These are phyloP conservation scores for Forsythia suspensa DNA, from an alignment of 257 asterid genomes.

Conservation along the genomic window DNA sequence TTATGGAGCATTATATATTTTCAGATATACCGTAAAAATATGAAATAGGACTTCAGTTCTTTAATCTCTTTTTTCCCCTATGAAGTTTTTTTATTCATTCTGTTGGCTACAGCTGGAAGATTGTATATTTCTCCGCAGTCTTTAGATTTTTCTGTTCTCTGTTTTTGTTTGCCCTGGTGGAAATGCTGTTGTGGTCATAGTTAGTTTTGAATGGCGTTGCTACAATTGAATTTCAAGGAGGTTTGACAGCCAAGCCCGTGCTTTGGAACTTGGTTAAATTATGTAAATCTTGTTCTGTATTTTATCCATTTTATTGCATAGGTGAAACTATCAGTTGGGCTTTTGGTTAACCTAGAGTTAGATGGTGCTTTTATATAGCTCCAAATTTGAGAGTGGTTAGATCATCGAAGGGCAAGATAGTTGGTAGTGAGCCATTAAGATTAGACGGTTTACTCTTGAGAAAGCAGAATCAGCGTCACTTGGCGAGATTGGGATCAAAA, in stretches of 20 bases:
- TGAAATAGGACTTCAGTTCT: neutral
- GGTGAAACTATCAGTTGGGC: neutral
- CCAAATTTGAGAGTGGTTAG: neutral
- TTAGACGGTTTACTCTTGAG: conserved; percentile 9
- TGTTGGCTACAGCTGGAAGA: neutral
- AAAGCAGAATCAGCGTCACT: neutral
- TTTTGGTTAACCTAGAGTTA: conserved; percentile 10
- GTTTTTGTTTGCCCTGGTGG: neutral
- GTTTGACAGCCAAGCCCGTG: too few relatives aligned
- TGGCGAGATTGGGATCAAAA: too few relatives aligned
- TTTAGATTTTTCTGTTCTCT: neutral
- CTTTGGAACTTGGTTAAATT: too few relatives aligned
- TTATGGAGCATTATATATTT: conserved; percentile 1
- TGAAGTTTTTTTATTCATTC: neutral
- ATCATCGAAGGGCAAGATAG: conserved; percentile 2
- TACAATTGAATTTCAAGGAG: too few relatives aligned
- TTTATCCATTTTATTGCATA: neutral
- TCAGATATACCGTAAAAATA: neutral
- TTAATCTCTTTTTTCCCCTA: neutral
- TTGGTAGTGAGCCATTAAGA: neutral
- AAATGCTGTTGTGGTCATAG: too few relatives aligned
- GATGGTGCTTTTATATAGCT: neutral
- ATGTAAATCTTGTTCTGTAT: too few relatives aligned
- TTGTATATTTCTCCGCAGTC: neutral
- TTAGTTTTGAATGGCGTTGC: neutral